Percentiles rank a stretch among this genome's conserved stretches.
Conservation (phyloP, 1,284 basidiomycete genomes). For the Laetiporus sulphureus region DNA sequence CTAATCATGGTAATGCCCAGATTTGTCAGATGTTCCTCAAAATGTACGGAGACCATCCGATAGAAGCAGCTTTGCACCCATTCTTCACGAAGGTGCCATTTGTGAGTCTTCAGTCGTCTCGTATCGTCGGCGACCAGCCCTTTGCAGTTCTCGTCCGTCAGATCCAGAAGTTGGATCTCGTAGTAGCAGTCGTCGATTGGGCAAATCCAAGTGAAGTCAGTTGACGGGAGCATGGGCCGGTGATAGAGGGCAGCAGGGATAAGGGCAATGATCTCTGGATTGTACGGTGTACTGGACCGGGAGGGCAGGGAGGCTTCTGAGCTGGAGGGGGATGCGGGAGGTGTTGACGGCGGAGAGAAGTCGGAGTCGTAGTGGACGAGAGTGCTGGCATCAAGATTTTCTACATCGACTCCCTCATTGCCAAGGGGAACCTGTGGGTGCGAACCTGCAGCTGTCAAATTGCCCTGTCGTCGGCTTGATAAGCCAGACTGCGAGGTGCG, state of each 20-base stretch:
- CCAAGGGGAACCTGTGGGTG: too few species aligned
- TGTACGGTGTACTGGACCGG: slow-evolving; percentile 9
- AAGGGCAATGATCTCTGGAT: slow-evolving; percentile 16
- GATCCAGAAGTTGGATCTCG: slow-evolving; percentile 17
- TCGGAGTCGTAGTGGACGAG: slow-evolving; percentile 36
- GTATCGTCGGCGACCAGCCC: slow-evolving; percentile 10
- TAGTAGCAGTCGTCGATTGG: slow-evolving; percentile 17
- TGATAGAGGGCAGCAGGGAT: slow-evolving; percentile 16
- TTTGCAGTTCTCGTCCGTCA: slow-evolving; percentile 14
- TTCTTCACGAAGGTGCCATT: slow-evolving; percentile 11
- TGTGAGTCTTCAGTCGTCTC: slow-evolving; percentile 5
- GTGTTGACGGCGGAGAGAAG: slow-evolving; percentile 42
- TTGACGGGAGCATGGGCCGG: slow-evolving; percentile 14
- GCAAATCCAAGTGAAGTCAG: slow-evolving; percentile 22
- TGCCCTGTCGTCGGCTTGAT: too few species aligned
- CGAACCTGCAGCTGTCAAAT: too few species aligned
- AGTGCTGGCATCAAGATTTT: slow-evolving; percentile 18
- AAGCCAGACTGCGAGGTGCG: too few species aligned
- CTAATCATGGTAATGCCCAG: slow-evolving; percentile 13
- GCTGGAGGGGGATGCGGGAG: slow-evolving; percentile 32
- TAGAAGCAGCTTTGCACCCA: slow-evolving; percentile 15
- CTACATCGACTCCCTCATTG: neutral
- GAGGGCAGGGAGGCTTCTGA: slow-evolving; percentile 17
- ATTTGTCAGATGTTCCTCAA: slow-evolving; percentile 14
- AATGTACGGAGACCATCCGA: slow-evolving; percentile 14